Conservation (phyloP, 257 asterid species). For the Penstemon newberryi region DNA sequence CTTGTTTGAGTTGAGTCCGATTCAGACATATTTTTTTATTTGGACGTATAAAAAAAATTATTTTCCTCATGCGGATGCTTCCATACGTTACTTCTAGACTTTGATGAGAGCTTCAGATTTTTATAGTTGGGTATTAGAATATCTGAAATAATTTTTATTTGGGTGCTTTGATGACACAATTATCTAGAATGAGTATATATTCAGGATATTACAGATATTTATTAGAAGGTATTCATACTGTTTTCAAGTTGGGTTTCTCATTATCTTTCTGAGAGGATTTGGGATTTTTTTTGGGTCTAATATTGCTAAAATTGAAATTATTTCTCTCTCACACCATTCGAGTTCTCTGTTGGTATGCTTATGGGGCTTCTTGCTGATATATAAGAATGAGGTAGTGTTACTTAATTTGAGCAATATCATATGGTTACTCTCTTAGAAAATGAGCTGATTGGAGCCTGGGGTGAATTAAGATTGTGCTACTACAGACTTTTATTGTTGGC, state of each 20-base stretch:
- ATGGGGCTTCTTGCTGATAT: not conserved
- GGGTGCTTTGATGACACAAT: not conserved
- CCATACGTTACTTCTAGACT: not conserved
- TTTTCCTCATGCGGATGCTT: too few species aligned
- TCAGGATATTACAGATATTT: slow-evolving; percentile 9
- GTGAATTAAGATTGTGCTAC: not conserved
- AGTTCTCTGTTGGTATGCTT: not conserved
- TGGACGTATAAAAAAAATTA: too few species aligned
- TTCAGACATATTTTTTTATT: too few species aligned
- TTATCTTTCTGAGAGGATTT: not conserved
- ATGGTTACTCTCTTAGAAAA: not conserved
- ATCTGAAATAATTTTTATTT: not conserved
- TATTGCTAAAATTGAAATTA: not conserved
- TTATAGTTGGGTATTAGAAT: not conserved
- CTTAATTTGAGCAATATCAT: slow-evolving; percentile 4
- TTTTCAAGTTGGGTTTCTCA: not conserved
- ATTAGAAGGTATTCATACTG: not conserved
- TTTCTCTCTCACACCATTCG: not conserved
- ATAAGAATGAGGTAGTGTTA: not conserved
- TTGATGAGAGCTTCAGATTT: not conserved
- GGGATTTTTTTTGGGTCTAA: not conserved
- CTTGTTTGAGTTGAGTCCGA: too few species aligned
- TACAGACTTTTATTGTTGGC: not conserved
- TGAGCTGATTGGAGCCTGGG: too few species aligned
- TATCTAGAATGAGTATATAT: not conserved